Percentiles rank a stretch among this genome's conserved stretches.
Conservation (phyloP, 352 stramenopile genomes). For the Phytophthora multivora region DNA sequence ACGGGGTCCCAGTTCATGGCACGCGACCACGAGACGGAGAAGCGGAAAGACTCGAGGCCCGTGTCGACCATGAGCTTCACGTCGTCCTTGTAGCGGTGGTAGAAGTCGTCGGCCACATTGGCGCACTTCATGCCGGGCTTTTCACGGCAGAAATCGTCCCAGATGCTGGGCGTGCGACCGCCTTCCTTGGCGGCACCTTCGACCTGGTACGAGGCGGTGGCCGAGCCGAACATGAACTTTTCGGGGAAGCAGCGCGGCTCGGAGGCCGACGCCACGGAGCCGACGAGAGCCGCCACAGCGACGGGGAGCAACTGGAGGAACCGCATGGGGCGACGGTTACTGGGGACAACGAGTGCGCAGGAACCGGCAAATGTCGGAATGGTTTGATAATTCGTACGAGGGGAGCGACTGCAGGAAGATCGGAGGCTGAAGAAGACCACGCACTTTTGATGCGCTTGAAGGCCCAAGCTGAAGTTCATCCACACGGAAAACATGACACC, state of each 20-base stretch:
- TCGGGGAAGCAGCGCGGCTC: constrained; percentile 45
- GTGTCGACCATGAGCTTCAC: constrained; percentile 91
- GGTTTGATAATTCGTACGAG: not conserved
- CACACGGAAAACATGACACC: constrained; percentile 20
- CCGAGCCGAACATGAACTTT: constrained; percentile 82
- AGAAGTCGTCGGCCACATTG: constrained; percentile 93
- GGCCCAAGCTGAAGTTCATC: constrained; percentile 24
- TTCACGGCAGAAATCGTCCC: constrained; percentile 88
- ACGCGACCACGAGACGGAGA: constrained; percentile 92
- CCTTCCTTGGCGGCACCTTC: constrained; percentile 85
- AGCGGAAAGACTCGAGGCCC: constrained; percentile 91
- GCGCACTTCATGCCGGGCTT: constrained; percentile 73
- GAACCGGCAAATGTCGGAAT: constrained; percentile 26
- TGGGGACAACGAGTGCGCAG: constrained; percentile 6
- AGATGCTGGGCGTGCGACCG: constrained; percentile 85
- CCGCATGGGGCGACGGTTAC: constrained; percentile 9
- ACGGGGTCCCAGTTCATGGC: constrained; percentile 81
- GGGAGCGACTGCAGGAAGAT: constrained; percentile 3
- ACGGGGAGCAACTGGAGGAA: constrained; percentile 28
- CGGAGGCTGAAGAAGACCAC: constrained; percentile 2
- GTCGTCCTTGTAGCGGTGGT: constrained; percentile 90
- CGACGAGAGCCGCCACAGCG: constrained; percentile 3
- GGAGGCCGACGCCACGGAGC: constrained; percentile 1
- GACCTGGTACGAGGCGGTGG: constrained; percentile 91
- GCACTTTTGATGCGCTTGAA: constrained; percentile 31